A percentile compares a stretch with the other conserved stretches of the same genome.
Conservation (phyloP, 192 early-diverging fungal species). For the Backusella psychrophila region DNA sequence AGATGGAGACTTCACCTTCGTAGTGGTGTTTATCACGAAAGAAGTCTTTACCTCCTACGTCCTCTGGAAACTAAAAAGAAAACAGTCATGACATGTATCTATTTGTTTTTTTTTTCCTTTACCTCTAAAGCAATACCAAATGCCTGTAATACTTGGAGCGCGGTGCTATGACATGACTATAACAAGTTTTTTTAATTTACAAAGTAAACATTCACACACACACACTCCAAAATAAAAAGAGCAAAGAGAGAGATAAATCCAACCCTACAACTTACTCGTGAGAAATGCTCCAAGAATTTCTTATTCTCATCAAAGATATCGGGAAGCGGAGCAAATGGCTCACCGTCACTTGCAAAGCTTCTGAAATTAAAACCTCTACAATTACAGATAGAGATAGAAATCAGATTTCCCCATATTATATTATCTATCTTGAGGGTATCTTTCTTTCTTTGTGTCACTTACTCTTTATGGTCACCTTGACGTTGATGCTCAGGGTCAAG, state of each 20-base stretch:
- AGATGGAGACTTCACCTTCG: conserved; percentile 43
- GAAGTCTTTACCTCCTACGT: conserved; percentile 49
- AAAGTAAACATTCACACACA: neutral
- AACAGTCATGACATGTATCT: neutral
- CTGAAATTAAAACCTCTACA: conserved; percentile 55
- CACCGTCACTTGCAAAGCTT: conserved; percentile 39
- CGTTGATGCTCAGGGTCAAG: conserved; percentile 49
- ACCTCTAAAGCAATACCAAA: conserved; percentile 64
- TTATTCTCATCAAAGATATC: conserved; percentile 23
- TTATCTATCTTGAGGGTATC: neutral
- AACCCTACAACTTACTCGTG: conserved; percentile 29
- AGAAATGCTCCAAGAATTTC: conserved; percentile 32
- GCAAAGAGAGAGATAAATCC: neutral
- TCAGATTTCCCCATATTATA: neutral
- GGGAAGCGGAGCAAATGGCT: conserved; percentile 36
- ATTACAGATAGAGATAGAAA: neutral
- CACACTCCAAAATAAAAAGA: too few relatives aligned
- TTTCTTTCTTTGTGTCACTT: conserved; percentile 17
- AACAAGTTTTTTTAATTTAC: neutral
- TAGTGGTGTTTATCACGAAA: conserved; percentile 51
- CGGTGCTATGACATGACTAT: conserved; percentile 47
- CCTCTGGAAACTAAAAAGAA: conserved; percentile 43
- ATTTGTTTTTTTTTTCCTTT: conserved; percentile 44
- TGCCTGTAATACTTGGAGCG: conserved; percentile 48
- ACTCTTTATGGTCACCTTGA: conserved; percentile 63